Evolutionary conservation across 2,329 filamentous ascomycete genomes (phyloP).

Genomic region (Meredithiella fracta): DNA sequence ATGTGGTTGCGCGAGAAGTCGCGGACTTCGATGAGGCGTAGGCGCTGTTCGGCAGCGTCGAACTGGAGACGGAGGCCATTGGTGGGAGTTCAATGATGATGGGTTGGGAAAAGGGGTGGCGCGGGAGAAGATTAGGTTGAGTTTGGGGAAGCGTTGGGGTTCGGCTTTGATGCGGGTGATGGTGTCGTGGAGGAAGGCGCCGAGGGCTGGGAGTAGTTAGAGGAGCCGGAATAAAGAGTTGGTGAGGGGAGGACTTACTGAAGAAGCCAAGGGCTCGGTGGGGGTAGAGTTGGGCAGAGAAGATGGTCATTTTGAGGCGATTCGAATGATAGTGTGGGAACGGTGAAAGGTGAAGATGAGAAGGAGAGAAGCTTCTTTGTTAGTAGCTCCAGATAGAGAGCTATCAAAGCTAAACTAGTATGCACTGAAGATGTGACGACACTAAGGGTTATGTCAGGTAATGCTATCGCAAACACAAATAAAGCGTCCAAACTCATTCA

Average conservation of each 20-base stretch:
- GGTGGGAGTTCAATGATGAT: conserved; percentile 55
- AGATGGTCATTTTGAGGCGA: conserved; percentile 29
- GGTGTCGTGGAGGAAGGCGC: conserved; percentile 79
- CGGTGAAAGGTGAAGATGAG: not conserved
- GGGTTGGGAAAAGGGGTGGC: conserved; percentile 55
- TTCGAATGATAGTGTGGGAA: not conserved
- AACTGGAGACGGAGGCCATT: conserved; percentile 87
- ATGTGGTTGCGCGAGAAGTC: conserved; percentile 79
- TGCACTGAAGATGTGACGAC: not conserved
- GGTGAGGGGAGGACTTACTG: conserved; percentile 18
- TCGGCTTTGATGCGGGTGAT: conserved; percentile 78
- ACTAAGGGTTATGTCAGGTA: not conserved
- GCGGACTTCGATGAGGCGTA: conserved; percentile 77
- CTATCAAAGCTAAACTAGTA: not conserved
- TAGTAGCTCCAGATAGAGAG: not conserved
- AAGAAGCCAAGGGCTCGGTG: conserved; percentile 50
- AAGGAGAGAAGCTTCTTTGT: not conserved
- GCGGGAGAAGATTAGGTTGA: conserved; percentile 71
- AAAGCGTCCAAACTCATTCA: too few species aligned
- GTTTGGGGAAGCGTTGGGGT: conserved; percentile 62
- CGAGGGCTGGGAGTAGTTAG: conserved; percentile 49
- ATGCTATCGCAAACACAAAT: not conserved
- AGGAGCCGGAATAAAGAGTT: not conserved
- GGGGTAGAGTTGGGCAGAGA: conserved; percentile 47
- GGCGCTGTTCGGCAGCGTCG: conserved; percentile 78